phyloP scores from a whole-genome alignment of 345 rosid species.

The Crucihimalaya himalaica region DNA sequence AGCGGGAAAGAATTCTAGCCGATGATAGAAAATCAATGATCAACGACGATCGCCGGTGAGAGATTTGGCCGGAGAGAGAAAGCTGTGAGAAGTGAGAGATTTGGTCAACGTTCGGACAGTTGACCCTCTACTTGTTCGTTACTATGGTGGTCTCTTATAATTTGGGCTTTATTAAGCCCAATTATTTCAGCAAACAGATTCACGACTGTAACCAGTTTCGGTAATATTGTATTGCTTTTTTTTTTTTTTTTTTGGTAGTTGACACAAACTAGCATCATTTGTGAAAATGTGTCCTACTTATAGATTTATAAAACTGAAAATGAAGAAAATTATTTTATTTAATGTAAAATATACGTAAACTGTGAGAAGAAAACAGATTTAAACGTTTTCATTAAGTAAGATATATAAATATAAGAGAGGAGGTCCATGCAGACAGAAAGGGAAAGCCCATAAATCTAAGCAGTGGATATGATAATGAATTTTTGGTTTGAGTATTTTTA shows the following conservation, averaged over 20 bases:
- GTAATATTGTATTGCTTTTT: not conserved
- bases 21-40: not conserved
- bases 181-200: not conserved
- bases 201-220: not conserved
- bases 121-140: conserved; percentile 22
- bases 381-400: not conserved
- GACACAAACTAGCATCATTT: not conserved
- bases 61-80: conserved; percentile 7
- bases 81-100: conserved; percentile 17
- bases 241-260: not conserved
- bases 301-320: not conserved
- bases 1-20: not conserved
- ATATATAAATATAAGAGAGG: not conserved
- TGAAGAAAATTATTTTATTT: not conserved
- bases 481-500: not conserved
- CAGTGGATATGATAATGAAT: not conserved
- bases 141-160: not conserved
- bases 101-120: conserved; percentile 33
- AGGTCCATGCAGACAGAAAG: conserved; percentile 25
- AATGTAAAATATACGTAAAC: not conserved
- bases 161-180: conserved; percentile 33
- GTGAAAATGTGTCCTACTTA: not conserved
- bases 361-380: not conserved
- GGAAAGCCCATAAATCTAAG: conserved; percentile 21
- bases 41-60: conserved; percentile 14